phyloP scores from a whole-genome alignment of 257 asterid species.

The Haberlea rhodopensis region DNA sequence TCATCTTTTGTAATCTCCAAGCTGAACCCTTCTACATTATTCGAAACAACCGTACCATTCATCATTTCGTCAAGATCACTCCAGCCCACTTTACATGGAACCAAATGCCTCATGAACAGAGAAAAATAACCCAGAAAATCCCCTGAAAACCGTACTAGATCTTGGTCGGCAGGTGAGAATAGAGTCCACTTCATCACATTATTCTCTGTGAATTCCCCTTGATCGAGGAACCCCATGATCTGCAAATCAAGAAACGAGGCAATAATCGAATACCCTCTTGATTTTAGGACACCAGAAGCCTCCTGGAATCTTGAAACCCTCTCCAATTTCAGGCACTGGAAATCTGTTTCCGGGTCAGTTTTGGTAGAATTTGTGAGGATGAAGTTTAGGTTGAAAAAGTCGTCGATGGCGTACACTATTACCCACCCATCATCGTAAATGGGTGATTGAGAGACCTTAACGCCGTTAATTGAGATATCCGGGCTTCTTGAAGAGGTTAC shows the following conservation, averaged over 20 bases:
- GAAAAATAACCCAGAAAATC: conserved; percentile 42
- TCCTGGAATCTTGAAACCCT: conserved; percentile 38
- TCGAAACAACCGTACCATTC: conserved; percentile 45
- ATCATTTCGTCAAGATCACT: conserved; percentile 39
- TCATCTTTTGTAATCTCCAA: conserved; percentile 41
- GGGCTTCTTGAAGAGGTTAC: conserved; percentile 40
- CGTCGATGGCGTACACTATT: conserved; percentile 49
- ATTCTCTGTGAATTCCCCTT: conserved; percentile 7
- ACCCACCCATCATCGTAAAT: conserved; percentile 70
- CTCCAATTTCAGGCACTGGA: conserved; percentile 37
- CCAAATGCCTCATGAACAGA: conserved; percentile 62
- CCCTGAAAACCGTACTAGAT: conserved; percentile 42
- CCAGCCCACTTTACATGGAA: conserved; percentile 59
- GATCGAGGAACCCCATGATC: conserved; percentile 43
- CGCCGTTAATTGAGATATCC: conserved; percentile 48
- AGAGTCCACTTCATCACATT: conserved; percentile 43
- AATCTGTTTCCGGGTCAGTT: conserved; percentile 11
- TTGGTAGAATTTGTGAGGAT: conserved; percentile 17
- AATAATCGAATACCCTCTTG: conserved; percentile 65
- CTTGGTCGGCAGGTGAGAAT: conserved; percentile 66
- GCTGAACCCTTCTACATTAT: conserved; percentile 43
- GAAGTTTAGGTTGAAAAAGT: conserved; percentile 49
- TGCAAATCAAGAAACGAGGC: conserved; percentile 76
- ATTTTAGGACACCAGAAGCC: conserved; percentile 48
- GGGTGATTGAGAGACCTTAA: conserved; percentile 39